These are phyloP conservation scores for Primulina huaijiensis DNA, from an alignment of 257 asterid genomes.

Conservation along the genomic window DNA sequence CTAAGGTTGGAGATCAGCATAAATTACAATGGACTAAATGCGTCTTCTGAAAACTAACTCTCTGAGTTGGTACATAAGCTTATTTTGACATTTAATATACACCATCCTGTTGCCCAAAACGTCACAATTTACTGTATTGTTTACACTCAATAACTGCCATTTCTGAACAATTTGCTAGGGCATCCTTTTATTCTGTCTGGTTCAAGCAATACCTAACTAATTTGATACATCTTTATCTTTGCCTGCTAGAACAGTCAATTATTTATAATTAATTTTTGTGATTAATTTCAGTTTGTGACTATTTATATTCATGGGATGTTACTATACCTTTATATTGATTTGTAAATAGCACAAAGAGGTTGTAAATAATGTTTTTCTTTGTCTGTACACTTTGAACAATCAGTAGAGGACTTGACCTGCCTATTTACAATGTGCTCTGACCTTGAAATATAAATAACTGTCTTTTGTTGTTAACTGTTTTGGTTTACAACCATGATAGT, in stretches of 20 bases:
- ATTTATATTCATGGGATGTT: constrained; percentile 14
- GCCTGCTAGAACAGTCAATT: constrained; percentile 6
- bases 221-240: not conserved
- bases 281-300: not conserved
- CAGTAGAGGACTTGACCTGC: not conserved
- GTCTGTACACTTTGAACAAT: not conserved
- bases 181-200: not conserved
- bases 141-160: not conserved
- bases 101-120: not conserved
- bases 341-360: constrained; percentile 12
- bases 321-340: not conserved
- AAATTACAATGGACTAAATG: too few relatives aligned
- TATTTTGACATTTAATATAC: not conserved
- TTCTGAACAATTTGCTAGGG: too few relatives aligned
- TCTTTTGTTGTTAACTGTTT: constrained; percentile 1
- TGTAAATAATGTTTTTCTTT: constrained; percentile 11
- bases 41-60: too few relatives aligned
- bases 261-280: not conserved
- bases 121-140: not conserved
- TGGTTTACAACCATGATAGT: constrained; percentile 11
- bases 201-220: not conserved
- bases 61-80: too few relatives aligned
- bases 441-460: not conserved
- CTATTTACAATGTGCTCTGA: constrained; percentile 1
- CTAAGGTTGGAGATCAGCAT: too few relatives aligned